Conservation (phyloP, 805 yeast genomes). For the Starmerella asiatica region DNA sequence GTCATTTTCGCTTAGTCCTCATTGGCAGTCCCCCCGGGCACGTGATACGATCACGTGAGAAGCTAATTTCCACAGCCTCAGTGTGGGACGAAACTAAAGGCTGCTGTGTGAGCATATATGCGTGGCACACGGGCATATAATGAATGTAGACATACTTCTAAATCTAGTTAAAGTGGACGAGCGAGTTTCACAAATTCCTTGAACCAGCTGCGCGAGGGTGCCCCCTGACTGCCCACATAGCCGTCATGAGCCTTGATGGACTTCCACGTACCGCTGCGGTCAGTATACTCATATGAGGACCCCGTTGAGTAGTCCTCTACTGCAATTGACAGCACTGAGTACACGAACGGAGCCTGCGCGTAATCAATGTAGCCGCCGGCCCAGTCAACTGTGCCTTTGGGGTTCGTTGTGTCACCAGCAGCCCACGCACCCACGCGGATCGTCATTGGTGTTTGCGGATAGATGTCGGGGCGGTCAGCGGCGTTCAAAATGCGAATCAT, state of each 20-base stretch:
- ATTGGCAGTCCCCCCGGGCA: constrained; percentile 10
- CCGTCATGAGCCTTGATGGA: constrained; percentile 34
- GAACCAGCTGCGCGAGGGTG: constrained; percentile 23
- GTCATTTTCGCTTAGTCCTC: constrained; percentile 14
- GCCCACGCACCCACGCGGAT: constrained; percentile 49
- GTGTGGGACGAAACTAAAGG: too few relatives aligned
- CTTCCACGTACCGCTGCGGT: constrained; percentile 30
- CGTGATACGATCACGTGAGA: too few relatives aligned
- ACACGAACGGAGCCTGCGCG: constrained; percentile 35
- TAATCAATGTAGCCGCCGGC: constrained; percentile 54
- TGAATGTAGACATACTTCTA: neutral
- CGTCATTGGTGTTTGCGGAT: constrained; percentile 82
- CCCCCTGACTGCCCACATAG: constrained; percentile 38
- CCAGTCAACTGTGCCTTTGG: constrained; percentile 55
- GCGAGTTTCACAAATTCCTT: constrained; percentile 24
- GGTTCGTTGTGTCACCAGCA: constrained; percentile 35
- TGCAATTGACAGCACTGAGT: constrained; percentile 45
- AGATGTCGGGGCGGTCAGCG: constrained; percentile 42
- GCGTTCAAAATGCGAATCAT: constrained; percentile 50
- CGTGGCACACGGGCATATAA: too few relatives aligned
- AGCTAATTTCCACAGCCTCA: too few relatives aligned
- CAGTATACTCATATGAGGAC: constrained; percentile 31
- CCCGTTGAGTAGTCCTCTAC: constrained; percentile 50
- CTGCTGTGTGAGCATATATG: too few relatives aligned
- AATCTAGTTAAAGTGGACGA: constrained; percentile 17